Percentiles rank a stretch among this genome's conserved stretches.
Conservation (phyloP, 2,329 filamentous ascomycete genomes). For the Curvularia hawaiiensis region DNA sequence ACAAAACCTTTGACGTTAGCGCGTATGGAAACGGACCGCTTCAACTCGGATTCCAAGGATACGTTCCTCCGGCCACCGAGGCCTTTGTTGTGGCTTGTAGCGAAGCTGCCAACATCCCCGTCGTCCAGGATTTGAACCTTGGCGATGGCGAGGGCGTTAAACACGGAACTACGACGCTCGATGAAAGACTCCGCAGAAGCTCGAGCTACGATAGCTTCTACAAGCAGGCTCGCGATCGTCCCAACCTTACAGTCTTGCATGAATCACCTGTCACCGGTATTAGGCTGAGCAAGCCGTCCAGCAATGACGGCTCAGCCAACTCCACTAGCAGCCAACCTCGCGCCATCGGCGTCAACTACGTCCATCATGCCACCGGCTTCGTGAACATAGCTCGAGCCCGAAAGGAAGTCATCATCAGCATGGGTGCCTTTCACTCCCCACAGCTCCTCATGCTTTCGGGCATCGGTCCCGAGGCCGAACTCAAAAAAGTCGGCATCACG, state of each 20-base stretch:
- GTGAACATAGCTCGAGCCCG: slow-evolving; percentile 35
- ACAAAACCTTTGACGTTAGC: slow-evolving; percentile 36
- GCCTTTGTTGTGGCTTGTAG: slow-evolving; percentile 36
- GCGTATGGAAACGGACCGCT: slow-evolving; percentile 36
- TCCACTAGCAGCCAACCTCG: slow-evolving; percentile 14
- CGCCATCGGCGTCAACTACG: slow-evolving; percentile 36
- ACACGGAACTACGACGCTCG: slow-evolving; percentile 36
- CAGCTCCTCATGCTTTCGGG: slow-evolving; percentile 49
- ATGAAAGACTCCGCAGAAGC: slow-evolving; percentile 26
- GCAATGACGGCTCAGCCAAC: background rate
- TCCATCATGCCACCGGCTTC: slow-evolving; percentile 31
- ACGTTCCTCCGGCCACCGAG: slow-evolving; percentile 34
- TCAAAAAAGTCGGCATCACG: slow-evolving; percentile 31
- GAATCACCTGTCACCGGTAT: slow-evolving; percentile 37
- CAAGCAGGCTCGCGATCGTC: slow-evolving; percentile 32
- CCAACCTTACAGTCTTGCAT: slow-evolving; percentile 37
- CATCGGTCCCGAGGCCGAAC: slow-evolving; percentile 37
- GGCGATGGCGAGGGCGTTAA: slow-evolving; percentile 40
- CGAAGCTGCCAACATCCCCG: slow-evolving; percentile 36
- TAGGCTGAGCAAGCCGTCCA: slow-evolving; percentile 17
- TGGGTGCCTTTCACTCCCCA: slow-evolving; percentile 45
- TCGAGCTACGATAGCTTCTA: slow-evolving; percentile 43
- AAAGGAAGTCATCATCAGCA: slow-evolving; percentile 37
- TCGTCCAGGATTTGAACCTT: slow-evolving; percentile 42
- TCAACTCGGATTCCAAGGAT: slow-evolving; percentile 38